These are phyloP conservation scores for Talaromyces marneffei DNA, from an alignment of 2,329 filamentous ascomycete species.

Conservation along the genomic window DNA sequence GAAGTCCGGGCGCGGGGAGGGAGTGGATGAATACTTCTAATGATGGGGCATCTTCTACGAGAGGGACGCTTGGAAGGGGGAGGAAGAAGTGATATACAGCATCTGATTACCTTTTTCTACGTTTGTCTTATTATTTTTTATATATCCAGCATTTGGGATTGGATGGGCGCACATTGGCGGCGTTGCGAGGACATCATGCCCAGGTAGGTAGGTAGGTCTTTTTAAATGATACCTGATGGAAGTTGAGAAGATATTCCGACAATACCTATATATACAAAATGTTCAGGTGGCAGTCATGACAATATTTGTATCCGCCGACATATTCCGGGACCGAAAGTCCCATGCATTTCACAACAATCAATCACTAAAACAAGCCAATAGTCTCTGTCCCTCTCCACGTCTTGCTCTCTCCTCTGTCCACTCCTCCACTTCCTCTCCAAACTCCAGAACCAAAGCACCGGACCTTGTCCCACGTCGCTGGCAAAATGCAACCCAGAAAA, in stretches of 20 bases:
- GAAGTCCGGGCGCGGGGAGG: conserved; percentile 70
- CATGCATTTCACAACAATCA: neutral
- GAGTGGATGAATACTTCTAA: conserved; percentile 54
- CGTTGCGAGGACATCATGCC: neutral
- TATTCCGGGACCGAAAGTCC: neutral
- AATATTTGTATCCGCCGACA: neutral
- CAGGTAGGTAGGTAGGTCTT: neutral
- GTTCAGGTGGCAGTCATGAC: neutral
- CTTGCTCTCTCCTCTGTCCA: neutral
- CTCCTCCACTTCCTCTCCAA: neutral
- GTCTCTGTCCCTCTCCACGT: neutral
- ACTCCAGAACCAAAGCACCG: conserved; percentile 9
- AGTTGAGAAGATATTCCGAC: neutral
- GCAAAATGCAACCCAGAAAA: conserved; percentile 12
- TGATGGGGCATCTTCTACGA: conserved; percentile 19
- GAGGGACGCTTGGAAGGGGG: neutral
- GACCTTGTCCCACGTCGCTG: conserved; percentile 3
- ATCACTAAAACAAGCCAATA: no score
- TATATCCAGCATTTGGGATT: neutral
- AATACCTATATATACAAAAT: conserved; percentile 2
- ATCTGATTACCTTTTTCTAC: neutral
- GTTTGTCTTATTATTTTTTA: neutral
- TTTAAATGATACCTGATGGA: neutral
- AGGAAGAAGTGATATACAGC: conserved; percentile 7
- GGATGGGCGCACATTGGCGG: neutral